Evolutionary conservation across 75 land plant genomes (phyloP).

Genomic region (Picea glauca): DNA sequence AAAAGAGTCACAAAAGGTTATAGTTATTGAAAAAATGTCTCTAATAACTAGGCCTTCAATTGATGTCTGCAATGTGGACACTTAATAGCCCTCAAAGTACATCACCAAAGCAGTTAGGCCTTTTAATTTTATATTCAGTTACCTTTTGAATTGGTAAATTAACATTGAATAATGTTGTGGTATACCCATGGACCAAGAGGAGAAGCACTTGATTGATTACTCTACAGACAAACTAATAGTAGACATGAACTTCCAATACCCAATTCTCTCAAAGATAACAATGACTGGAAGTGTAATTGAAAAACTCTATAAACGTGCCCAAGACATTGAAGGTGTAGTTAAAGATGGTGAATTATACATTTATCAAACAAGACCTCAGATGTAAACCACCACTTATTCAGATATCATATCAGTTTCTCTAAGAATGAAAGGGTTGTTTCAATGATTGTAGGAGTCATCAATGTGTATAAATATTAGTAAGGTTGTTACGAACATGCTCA

Average conservation of each 20-base stretch:
- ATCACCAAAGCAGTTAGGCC: background rate
- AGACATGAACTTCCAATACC: slow-evolving; percentile 31
- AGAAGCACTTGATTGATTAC: slow-evolving; percentile 38
- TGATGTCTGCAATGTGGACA: background rate
- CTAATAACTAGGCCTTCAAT: background rate
- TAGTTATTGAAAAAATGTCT: background rate
- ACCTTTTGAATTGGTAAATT: no score
- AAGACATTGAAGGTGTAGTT: slow-evolving; percentile 57
- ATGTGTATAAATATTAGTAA: no score
- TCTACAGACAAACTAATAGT: slow-evolving; percentile 30
- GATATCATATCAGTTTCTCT: no score
- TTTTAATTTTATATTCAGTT: background rate
- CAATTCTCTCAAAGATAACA: slow-evolving; percentile 43
- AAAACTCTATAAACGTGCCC: slow-evolving; percentile 33
- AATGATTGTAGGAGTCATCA: no score
- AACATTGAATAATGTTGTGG: slow-evolving; percentile 14
- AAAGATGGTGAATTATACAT: slow-evolving; percentile 49
- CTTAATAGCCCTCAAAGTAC: background rate
- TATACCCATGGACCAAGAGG: slow-evolving; percentile 54
- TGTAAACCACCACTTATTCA: slow-evolving; percentile 13
- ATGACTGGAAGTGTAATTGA: slow-evolving; percentile 42
- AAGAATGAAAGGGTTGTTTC: no score
- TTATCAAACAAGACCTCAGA: slow-evolving; percentile 55
- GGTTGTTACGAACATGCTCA: no score
- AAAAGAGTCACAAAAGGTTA: background rate